Evolutionary conservation across 345 rosid genomes (phyloP), one percentile per base, ranked within the genome.

Genomic region (Cardamine occulta): DNA sequence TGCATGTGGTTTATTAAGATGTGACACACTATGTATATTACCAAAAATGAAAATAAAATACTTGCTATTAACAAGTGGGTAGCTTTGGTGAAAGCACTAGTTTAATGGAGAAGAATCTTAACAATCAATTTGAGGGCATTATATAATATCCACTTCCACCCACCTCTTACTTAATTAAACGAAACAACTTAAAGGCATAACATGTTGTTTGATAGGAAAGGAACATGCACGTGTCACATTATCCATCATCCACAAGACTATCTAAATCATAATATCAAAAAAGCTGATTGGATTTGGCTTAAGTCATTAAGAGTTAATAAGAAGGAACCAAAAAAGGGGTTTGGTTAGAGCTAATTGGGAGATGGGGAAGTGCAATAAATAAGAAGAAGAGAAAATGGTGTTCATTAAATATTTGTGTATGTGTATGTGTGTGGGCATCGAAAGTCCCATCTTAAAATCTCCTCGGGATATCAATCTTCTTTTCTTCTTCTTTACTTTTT

Each of bases 341-440:
- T 55, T 64, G 39, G 34, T 58, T 62, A 15, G 64, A 35, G 48
- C 18, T 69, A 62, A 62, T 62, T 70, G 72, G 66, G 61, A 63
- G 76, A 72, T 57, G 68, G 55, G 34, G 39, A 72, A 71, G 76
- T 35, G 66, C 59, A 77, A 47, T 70, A 70, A 70, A 77, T 77
- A 57, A 57, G 14, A 48, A 12, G 68, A 52, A 40, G 60, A 53
- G 40, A 34, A 23, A 63, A 54, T 54, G 59, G 57, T 44, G 47
- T 70, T 55, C 76, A 77, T 77, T 77, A 9, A 63, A 34, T 70
- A 70, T 37, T 47, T 47, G 32, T 61, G 56, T 35, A 17, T 56
- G 9, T 54, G 7, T 48, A 18, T 47, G 76, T 63, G 62, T 64
- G 66, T 53, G 66, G 71, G 29, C 37, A 71, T 70, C 34, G 47